A percentile compares a stretch with the other conserved stretches of the same genome.
Conservation (phyloP, 148 eudicot species). For the Arbutus unedo region DNA sequence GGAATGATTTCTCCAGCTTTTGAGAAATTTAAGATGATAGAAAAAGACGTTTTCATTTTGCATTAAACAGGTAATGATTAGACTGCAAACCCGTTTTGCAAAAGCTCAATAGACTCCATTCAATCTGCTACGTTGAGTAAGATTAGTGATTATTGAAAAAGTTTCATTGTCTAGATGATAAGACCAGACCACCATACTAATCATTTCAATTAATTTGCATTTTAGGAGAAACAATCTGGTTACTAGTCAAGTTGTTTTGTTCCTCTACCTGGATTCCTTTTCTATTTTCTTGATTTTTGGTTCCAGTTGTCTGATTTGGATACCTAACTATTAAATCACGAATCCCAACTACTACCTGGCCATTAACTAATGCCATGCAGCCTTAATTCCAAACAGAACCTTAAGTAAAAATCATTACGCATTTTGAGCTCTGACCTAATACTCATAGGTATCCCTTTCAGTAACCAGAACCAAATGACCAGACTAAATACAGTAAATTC, state of each 20-base stretch:
- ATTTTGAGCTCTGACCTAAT: not conserved
- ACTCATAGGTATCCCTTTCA: slow-evolving; percentile 9
- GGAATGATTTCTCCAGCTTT: not conserved
- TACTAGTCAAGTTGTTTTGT: not conserved
- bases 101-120: not conserved
- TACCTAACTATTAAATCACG: not conserved
- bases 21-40: not conserved
- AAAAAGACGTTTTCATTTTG: not conserved
- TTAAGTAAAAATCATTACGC: not conserved
- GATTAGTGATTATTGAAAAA: not conserved
- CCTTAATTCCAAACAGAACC: not conserved
- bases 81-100: not conserved
- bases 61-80: not conserved
- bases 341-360: slow-evolving; percentile 5
- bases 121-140: not conserved
- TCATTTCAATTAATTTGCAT: not conserved
- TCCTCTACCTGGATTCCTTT: not conserved
- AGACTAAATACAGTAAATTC: not conserved
- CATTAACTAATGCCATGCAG: slow-evolving; percentile 17
- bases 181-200: not conserved
- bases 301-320: not conserved
- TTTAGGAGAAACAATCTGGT: not conserved
- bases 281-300: not conserved
- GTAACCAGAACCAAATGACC: not conserved
- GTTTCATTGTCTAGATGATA: not conserved